Evolutionary conservation across 1,284 basidiomycete species (phyloP).

Genomic region (Cerioporus squamosus): DNA sequence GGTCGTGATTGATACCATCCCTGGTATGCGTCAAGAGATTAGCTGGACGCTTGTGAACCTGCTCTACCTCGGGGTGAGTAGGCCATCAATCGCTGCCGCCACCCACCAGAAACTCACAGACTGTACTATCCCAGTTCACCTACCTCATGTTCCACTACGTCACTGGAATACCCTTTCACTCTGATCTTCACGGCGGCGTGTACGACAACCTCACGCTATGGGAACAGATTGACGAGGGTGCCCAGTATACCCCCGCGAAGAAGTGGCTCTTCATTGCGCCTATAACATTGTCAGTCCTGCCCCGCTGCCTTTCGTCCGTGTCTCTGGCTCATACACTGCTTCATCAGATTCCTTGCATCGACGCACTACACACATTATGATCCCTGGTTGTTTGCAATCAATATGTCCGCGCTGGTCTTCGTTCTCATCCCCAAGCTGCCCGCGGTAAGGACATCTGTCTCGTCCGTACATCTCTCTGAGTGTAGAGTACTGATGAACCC

Average conservation of each 20-base stretch:
- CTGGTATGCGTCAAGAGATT: constrained; percentile 92
- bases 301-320: not conserved
- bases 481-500: not conserved
- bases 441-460: constrained; percentile 52
- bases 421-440: constrained; percentile 97
- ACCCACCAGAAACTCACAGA: constrained; percentile 2
- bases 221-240: constrained; percentile 99
- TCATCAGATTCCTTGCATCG: constrained; percentile 88
- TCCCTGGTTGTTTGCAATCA: constrained; percentile 91
- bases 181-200: constrained; percentile 85
- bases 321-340: not conserved
- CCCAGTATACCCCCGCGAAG: constrained; percentile 97
- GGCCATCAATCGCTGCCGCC: not conserved
- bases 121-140: constrained; percentile 63
- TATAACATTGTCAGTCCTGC: constrained; percentile 78
- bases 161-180: constrained; percentile 95
- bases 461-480: too few relatives aligned
- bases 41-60: constrained; percentile 97
- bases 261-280: constrained; percentile 97
- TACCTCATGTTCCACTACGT: constrained; percentile 99
- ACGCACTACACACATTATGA: constrained; percentile 99
- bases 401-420: constrained; percentile 83
- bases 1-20: constrained; percentile 92
- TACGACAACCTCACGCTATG: constrained; percentile 98
- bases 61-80: constrained; percentile 86